phyloP scores from a whole-genome alignment of 768 basidiomycete species.

The Sporobolomyces phaffii region DNA sequence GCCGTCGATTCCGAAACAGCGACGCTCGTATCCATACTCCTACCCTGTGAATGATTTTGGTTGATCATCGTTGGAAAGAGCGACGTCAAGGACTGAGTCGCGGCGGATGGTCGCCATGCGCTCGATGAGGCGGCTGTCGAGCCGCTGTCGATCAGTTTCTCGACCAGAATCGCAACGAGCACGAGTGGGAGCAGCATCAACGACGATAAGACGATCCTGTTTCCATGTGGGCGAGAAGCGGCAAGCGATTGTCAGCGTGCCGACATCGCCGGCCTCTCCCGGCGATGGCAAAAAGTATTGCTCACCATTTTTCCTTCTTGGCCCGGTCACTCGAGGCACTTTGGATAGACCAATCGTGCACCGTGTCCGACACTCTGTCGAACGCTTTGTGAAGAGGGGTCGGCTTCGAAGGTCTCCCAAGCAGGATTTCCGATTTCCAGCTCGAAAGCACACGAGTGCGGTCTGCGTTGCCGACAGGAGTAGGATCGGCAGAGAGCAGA shows the following conservation, averaged over 20 bases:
- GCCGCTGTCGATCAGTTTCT: background rate
- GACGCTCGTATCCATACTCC: too few species aligned
- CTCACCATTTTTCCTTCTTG: slow-evolving; percentile 17
- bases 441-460: background rate
- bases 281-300: too few species aligned
- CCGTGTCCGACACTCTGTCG: background rate
- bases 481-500: background rate
- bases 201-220: slow-evolving; percentile 18
- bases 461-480: background rate
- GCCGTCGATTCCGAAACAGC: too few species aligned
- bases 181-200: slow-evolving; percentile 14
- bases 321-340: background rate
- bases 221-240: background rate
- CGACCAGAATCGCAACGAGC: slow-evolving; percentile 8
- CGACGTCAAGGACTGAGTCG: background rate
- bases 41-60: too few species aligned
- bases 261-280: too few species aligned
- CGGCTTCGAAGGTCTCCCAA: background rate
- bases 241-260: too few species aligned
- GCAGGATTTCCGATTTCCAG: slow-evolving; percentile 12
- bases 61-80: slow-evolving; percentile 6
- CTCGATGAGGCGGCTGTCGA: background rate
- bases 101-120: background rate
- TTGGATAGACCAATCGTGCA: background rate
- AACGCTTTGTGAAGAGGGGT: slow-evolving; percentile 1